Evolutionary conservation across 352 stramenopile genomes (phyloP), one percentile per base, ranked within the genome.

Genomic region (Pythium dissotocum): DNA sequence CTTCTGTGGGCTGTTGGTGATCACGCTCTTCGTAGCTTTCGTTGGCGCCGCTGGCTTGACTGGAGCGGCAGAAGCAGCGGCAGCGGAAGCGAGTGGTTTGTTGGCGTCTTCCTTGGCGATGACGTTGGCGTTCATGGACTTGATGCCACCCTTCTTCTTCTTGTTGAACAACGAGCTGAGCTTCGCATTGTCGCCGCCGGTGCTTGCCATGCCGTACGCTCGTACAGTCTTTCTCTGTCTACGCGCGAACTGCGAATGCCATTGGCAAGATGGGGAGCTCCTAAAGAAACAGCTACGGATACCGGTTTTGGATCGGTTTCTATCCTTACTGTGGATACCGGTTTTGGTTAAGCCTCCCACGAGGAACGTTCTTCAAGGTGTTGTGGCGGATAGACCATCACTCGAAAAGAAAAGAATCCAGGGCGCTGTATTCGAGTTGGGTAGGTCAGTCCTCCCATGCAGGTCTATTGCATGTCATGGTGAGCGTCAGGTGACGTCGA

Each of bases 141-240:
- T 91, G 38, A 80, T 83, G 40, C 60, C 74, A 57, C 68, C 74
- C 60, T 91, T 94, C 80, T 94, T 94, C 79, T 91, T 92, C 74
- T 87, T 87, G 63, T 72, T 75, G 69, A 94, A 94, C 59, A 94
- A 72, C 64, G 83, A 92, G 73, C 85, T 90, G 65, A 94, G 82
- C 77, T 94, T 94, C 38, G 75, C 74, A 76, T 78, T 88, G 66
- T 86, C 70, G 38, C 56, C 57, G 9, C 57, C 56, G 16, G 62
- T 82, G 61, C 48, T 61, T 56, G 65, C 58, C 65, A 67, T 66
- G 2, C 21, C 53, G 9, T 26, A 24, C 21, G 21, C 21, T 24
- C 21, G 21, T 24, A 24, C 14, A 7, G 38, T 18, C 24, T 24
- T 13, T 51, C 52, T 70, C 71, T 67, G 82, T 83, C 56, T 24